Evolutionary conservation across 73 alveolate genomes (phyloP), one percentile per base, ranked within the genome.

Genomic region (Symbiodinium pilosum): DNA sequence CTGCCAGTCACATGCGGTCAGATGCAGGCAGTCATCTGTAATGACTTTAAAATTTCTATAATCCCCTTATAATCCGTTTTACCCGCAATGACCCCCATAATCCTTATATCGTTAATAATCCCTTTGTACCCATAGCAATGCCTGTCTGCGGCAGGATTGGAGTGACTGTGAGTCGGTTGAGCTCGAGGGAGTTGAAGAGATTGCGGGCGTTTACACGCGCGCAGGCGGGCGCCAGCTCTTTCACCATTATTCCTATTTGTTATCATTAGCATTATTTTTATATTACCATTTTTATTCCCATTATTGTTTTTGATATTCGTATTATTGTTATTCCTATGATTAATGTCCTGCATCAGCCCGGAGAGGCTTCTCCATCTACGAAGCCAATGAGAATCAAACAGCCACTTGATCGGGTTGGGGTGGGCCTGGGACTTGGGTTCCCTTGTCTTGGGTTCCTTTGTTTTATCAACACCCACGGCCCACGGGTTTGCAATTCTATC

Each of bases 301-400:
- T n/a, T n/a, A n/a, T n/a, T n/a, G n/a, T n/a, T n/a, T n/a, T n/a
- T n/a, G n/a, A n/a, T n/a, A n/a, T n/a, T n/a, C n/a, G n/a, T n/a
- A n/a, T n/a, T n/a, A n/a, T n/a, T n/a, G n/a, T n/a, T n/a, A n/a
- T n/a, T n/a, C n/a, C n/a, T n/a, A n/a, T n/a, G n/a, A n/a, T n/a
- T n/a, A n/a, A n/a, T n/a, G n/a, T n/a, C n/a, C n/a, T n/a, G n/a
- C n/a, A n/a, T n/a, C n/a, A n/a, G n/a, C n/a, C n/a, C n/a, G n/a
- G 88, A 18, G 30, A 87, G 94, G 94, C 18, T 87, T 36, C 59
- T 87, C 94, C 43, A 56, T 87, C 56, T 87, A 87, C 59, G 41
- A 87, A 59, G 94, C 94, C 9, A 41, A 14, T 3, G 84, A 87
- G 94, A 41, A 59, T 56, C 85, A 87, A 36, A 59, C 84, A 43